Evolutionary conservation across 169 alveolate species (phyloP), one percentile per base, ranked within the genome.

Genomic region (Cryptosporidium viatorum): DNA sequence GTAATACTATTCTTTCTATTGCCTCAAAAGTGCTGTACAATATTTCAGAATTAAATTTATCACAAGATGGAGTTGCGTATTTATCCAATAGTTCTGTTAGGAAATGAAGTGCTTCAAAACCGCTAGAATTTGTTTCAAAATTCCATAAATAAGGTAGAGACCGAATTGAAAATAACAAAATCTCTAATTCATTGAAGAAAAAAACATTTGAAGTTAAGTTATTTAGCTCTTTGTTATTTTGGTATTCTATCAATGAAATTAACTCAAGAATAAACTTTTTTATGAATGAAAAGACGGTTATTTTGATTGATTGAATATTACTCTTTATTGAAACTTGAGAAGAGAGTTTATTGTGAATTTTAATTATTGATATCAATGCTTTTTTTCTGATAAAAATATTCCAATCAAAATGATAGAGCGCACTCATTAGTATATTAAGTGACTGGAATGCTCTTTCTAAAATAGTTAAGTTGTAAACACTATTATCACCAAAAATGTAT

Each of bases 351-450:
- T 80, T 80, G 33, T 60, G 50, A 8, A 80, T 37, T 65, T 62
- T 59, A 26, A 80, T 59, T 0, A 80, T 59, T 21, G 89, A 80
- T 33, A 80, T 43, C 26, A 80, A 12, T 12, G 75, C 59, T 37
- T 37, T 80, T 65, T 80, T 59, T 65, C 89, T 37, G 18, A 80
- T 69, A 23, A 39, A 59, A 26, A 80, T 39, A 62, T 80, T 80
- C 89, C 89, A 80, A 23, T 80, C 89, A 67, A 80, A 80, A 26
- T 65, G 73, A 80, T 80, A 80, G n/a, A 80, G 43, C 7, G 80
- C 60, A 23, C 52, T 80, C 65, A 80, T 60, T 8, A 80, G 41
- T 80, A 80, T n/a, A 41, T 80, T 67, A 26, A 80, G 50, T 1
- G 75, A 62, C 23, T 59, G 59, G 52, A 80, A 67, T 39, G 74